A percentile compares a stretch with the other conserved stretches of the same genome.
Conservation (phyloP, 1,284 basidiomycete genomes). For the Microbotryomycetes sp. region DNA sequence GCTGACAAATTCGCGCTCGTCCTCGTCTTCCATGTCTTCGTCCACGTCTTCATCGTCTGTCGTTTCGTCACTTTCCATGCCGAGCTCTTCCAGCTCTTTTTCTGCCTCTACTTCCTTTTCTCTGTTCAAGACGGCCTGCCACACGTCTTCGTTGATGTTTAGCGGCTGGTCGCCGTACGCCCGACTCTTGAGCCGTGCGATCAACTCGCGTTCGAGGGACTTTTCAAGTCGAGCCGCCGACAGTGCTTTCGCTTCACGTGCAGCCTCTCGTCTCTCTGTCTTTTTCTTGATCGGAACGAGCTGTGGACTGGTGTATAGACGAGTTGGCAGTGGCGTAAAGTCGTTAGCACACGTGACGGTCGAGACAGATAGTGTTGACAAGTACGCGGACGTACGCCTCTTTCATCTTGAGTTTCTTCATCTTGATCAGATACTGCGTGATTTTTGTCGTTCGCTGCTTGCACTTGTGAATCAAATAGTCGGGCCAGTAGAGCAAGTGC, state of each 20-base stretch:
- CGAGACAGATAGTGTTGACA: neutral
- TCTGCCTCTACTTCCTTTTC: slow-evolving; percentile 52
- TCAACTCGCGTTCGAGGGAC: slow-evolving; percentile 90
- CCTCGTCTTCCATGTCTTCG: slow-evolving; percentile 51
- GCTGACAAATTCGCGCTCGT: slow-evolving; percentile 41
- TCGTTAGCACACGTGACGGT: no score
- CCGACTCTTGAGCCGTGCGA: slow-evolving; percentile 89
- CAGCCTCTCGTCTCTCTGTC: slow-evolving; percentile 85
- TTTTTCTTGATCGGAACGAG: slow-evolving; percentile 96
- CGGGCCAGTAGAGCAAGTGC: slow-evolving; percentile 95
- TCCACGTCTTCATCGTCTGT: slow-evolving; percentile 51
- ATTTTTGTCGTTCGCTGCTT: slow-evolving; percentile 99
- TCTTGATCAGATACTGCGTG: slow-evolving; percentile 97
- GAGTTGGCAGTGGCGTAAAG: no score
- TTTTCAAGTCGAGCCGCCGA: slow-evolving; percentile 89
- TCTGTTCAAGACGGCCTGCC: slow-evolving; percentile 79
- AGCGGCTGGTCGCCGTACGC: slow-evolving; percentile 96
- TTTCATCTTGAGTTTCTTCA: slow-evolving; percentile 80
- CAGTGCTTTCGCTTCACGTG: slow-evolving; percentile 89
- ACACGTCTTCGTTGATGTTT: slow-evolving; percentile 97
- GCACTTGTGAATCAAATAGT: slow-evolving; percentile 95
- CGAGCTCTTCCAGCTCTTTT: slow-evolving; percentile 43
- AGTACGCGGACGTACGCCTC: slow-evolving; percentile 61
- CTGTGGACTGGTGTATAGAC: slow-evolving; percentile 65
- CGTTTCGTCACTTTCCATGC: slow-evolving; percentile 48